These are phyloP conservation scores for Tulasnella sp. DNA, from an alignment of 768 basidiomycete genomes.

Conservation along the genomic window DNA sequence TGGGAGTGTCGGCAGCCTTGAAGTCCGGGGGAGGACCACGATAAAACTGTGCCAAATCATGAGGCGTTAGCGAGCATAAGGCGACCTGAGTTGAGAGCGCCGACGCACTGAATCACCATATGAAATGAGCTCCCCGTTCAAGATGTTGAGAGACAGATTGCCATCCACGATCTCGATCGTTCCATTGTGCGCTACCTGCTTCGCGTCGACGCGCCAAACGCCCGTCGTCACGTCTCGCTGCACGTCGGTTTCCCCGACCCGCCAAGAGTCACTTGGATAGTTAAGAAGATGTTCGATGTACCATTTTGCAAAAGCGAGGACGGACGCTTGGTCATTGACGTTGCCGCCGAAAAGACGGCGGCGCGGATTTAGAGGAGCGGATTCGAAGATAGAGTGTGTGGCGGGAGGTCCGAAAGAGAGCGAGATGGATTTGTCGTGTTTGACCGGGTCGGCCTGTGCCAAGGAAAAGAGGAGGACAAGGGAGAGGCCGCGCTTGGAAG, in stretches of 20 bases:
- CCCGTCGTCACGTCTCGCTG: conserved; percentile 82
- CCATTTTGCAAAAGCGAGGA: conserved; percentile 56
- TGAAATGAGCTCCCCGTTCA: conserved; percentile 74
- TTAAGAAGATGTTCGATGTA: conserved; percentile 54
- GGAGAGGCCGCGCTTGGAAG: background rate
- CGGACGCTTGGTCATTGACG: conserved; percentile 39
- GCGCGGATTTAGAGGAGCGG: conserved; percentile 37
- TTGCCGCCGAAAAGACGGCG: conserved; percentile 33
- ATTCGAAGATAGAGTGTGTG: conserved; percentile 53
- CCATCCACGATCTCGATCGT: conserved; percentile 87
- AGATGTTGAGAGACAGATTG: conserved; percentile 90
- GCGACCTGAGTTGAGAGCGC: too few species aligned
- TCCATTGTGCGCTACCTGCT: conserved; percentile 63
- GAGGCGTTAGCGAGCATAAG: background rate
- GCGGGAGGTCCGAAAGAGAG: conserved; percentile 83
- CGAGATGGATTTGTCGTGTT: conserved; percentile 36
- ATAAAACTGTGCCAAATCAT: conserved; percentile 59
- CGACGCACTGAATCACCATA: conserved; percentile 78
- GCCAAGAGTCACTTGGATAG: conserved; percentile 36
- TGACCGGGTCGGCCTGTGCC: background rate
- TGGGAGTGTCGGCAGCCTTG: background rate
- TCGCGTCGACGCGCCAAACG: conserved; percentile 81
- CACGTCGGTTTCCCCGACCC: conserved; percentile 61
- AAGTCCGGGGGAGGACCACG: conserved; percentile 49
- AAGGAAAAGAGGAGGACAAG: background rate